Percentiles rank a stretch among this genome's conserved stretches.
Conservation (phyloP, 2,329 filamentous ascomycete genomes). For the Cryphonectria naterciae region DNA sequence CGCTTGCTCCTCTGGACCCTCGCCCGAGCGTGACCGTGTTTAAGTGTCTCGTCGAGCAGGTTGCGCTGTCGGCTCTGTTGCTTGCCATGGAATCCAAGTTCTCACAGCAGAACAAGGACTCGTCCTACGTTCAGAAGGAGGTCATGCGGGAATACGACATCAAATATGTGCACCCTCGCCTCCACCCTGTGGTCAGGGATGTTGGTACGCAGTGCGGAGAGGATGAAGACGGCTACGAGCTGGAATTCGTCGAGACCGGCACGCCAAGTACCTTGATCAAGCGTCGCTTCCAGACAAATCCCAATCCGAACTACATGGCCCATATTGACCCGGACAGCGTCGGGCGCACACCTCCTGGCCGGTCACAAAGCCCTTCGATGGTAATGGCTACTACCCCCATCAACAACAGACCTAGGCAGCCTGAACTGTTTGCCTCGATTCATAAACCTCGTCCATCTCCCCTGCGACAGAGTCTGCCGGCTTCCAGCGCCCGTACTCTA, state of each 20-base stretch:
- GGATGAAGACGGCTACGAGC: slow-evolving; percentile 47
- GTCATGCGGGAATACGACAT: slow-evolving; percentile 94
- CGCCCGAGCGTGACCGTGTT: slow-evolving; percentile 85
- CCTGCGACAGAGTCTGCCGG: slow-evolving; percentile 22
- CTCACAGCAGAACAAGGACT: slow-evolving; percentile 83
- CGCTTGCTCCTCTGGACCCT: slow-evolving; percentile 73
- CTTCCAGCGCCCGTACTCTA: slow-evolving; percentile 12
- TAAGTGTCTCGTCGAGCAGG: slow-evolving; percentile 77
- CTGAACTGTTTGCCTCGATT: slow-evolving; percentile 40
- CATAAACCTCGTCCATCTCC: slow-evolving; percentile 38
- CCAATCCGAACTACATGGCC: slow-evolving; percentile 78
- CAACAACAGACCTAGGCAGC: slow-evolving; percentile 33
- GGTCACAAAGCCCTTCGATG: slow-evolving; percentile 45
- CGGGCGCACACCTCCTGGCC: slow-evolving; percentile 40
- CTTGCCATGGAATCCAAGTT: slow-evolving; percentile 74
- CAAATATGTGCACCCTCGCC: slow-evolving; percentile 89
- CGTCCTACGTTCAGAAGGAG: slow-evolving; percentile 82
- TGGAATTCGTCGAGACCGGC: slow-evolving; percentile 52
- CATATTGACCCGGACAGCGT: slow-evolving; percentile 70
- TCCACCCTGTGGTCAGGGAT: slow-evolving; percentile 78
- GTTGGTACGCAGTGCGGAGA: slow-evolving; percentile 77
- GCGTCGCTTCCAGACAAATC: slow-evolving; percentile 77
- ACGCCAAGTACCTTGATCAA: slow-evolving; percentile 68
- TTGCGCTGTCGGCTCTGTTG: slow-evolving; percentile 77
- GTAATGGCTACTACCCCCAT: slow-evolving; percentile 49